Base-by-base conservation (phyloP, 2,329 filamentous ascomycete genomes). In the Paracoccidioides brasiliensis region DNA sequence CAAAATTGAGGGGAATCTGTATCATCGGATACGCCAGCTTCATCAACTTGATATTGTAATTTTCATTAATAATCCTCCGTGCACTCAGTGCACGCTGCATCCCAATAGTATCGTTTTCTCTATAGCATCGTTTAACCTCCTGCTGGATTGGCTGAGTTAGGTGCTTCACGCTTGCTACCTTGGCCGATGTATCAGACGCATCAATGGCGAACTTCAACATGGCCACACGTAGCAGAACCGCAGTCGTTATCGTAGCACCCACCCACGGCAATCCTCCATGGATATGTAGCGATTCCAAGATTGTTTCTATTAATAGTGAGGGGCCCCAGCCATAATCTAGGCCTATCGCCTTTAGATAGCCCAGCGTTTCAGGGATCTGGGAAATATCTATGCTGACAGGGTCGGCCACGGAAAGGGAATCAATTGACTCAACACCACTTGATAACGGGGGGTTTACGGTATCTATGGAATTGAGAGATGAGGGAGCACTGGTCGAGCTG, bases 311-410 rank as follows among this genome's bases (percentile, higher is more conserved):
- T 14, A 81, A 61, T 3, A 83, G 74, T 0, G 90, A 88, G 4
- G 87, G 81, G 14, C 91, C 91, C 75, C 76, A 90, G 66, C 91
- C 90, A 65, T 85, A 97, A 64, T 97, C 88, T 28, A 98, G 75
- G 3, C 93, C 93, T 9, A 97, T 76, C 5, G 82, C 78, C 62
- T 87, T 81, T 57, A 98, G 76, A 66, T 90, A 96, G 59, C 93
- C 93, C 57, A 95, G 80, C 52, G 82, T 77, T 65, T 91, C 86
- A 40, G 86, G 82, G 59, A 89, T 80, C 59, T 79, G 72, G 58
- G 82, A 76, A 45, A 76, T 64, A 56, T 67, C 68, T 35, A 65
- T 52, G 53, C 57, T 58, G 2, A 56, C 55, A 9, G 70, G 56
- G 58, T 70, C 67, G 22, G 61, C 56, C 8, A 63, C 57, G 32